Base-by-base conservation (phyloP, 495 filamentous ascomycete genomes). In the Penicillium simplicissimum region DNA sequence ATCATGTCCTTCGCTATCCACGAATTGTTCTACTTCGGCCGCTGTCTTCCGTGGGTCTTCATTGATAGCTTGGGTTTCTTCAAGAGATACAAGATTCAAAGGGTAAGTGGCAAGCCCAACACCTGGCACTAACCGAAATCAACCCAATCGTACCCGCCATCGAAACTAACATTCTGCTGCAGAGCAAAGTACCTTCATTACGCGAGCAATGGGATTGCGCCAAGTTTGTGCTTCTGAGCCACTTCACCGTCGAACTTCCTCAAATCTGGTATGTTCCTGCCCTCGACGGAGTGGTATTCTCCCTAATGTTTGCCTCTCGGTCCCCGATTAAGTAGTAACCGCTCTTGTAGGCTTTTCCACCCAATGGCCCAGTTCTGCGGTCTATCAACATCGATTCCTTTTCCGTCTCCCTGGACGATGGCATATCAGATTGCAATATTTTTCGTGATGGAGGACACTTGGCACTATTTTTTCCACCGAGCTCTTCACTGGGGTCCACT, bases 381-480 rank as follows among this genome's bases (percentile, higher is more conserved):
- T 66, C 88, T 98, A 71, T 81, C 86, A 19, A 97, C 91, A 58
- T 86, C 88, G 51, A 89, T 97, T 52, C 95, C 96, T 8, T 98
- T 98, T 82, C 95, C 95, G 9, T 76, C 85, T 9, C 59, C 90
- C 64, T 87, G 84, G 72, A 96, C 86, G 56, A 98, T 98, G 83
- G 90, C 89, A 52, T 88, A 89, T 67, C 95, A 98, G 60, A 96
- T 98, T 59, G 84, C 88, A 36, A 81, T 97, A 68, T 97, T 98
- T 83, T 98, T 98, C 75, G 84, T 98, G 43, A 72, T 97, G 68
- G 95, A 98, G 74, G 95, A 98, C 76, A 83, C 96, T 52, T 98
- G 96, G 96, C 95, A 98, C 74, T 98, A 98, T 81, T 98, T 94
- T 86, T 87, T 85, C 52, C 95, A 98, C 78, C 92, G 95, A 61